Conservation (phyloP, 108 stramenopile genomes). For the Nitzschia inconspicua region DNA sequence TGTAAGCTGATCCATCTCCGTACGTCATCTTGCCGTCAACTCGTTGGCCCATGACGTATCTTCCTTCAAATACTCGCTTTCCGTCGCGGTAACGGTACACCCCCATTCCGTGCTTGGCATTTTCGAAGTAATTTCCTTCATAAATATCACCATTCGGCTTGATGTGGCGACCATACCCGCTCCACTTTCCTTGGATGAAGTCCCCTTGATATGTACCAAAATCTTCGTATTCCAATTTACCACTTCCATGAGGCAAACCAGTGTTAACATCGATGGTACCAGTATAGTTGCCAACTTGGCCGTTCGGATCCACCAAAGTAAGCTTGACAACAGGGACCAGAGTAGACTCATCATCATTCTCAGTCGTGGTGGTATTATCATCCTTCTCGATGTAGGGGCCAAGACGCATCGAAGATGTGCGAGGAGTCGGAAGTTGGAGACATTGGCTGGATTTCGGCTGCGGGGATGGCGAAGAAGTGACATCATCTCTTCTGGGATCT, state of each 20-base stretch:
- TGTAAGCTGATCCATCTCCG: constrained; percentile 33
- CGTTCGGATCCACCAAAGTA: constrained; percentile 21
- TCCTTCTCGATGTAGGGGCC: too few species aligned
- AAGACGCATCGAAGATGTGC: too few species aligned
- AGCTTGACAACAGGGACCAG: too few species aligned
- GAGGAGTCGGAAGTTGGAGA: too few species aligned
- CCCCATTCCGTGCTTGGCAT: constrained; percentile 64
- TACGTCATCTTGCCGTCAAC: constrained; percentile 17
- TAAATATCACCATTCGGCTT: constrained; percentile 38
- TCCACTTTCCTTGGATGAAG: constrained; percentile 25
- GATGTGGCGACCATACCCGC: constrained; percentile 5
- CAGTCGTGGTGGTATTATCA: too few species aligned
- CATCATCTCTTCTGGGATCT: too few species aligned
- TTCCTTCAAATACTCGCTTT: constrained; percentile 11
- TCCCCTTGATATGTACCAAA: constrained; percentile 14
- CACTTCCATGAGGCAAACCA: constrained; percentile 14
- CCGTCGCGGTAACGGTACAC: constrained; percentile 52
- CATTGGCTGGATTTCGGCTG: too few species aligned
- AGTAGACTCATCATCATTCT: too few species aligned
- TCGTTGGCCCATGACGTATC: constrained; percentile 9
- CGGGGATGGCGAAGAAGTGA: too few species aligned
- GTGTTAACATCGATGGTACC: constrained; percentile 18
- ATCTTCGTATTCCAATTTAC: constrained; percentile 2
- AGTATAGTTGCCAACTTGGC: constrained; percentile 38
- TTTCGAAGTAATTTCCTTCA: constrained; percentile 72